These are phyloP conservation scores for Begonia fuchsioides DNA, from an alignment of 306 rosid species.

Conservation along the genomic window DNA sequence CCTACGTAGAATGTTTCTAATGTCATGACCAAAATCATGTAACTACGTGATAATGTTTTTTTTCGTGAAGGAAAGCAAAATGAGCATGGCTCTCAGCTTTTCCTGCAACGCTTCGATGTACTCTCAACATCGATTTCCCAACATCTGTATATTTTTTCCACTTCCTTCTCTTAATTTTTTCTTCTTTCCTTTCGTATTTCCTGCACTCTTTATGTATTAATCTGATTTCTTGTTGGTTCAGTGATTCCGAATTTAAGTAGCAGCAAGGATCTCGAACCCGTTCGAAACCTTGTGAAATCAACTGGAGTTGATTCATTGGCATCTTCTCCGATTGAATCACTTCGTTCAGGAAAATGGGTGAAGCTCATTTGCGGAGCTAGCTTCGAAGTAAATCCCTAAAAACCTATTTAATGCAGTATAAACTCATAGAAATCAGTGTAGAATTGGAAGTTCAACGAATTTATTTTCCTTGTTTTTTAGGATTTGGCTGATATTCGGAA, in stretches of 20 bases:
- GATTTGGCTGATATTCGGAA: constrained; percentile 88
- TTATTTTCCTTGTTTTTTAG: constrained; percentile 16
- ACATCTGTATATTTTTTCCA: not conserved
- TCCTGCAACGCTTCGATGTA: constrained; percentile 5
- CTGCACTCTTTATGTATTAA: not conserved
- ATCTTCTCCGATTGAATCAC: constrained; percentile 37
- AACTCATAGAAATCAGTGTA: too few relatives aligned
- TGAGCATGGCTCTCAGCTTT: constrained; percentile 2
- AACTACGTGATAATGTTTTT: too few relatives aligned
- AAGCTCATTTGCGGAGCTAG: constrained; percentile 71
- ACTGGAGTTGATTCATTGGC: constrained; percentile 22
- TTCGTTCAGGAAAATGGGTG: constrained; percentile 43
- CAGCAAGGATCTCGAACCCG: constrained; percentile 20
- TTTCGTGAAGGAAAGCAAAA: not conserved
- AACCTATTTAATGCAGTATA: not conserved
- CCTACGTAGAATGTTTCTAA: too few relatives aligned
- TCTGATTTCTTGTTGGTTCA: not conserved
- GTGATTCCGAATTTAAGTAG: not conserved
- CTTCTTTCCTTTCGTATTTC: not conserved
- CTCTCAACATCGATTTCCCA: constrained; percentile 2
- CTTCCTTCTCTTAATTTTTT: not conserved
- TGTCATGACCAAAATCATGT: too few relatives aligned
- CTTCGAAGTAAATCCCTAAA: constrained; percentile 40
- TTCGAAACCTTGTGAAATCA: constrained; percentile 21
- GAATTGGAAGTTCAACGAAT: too few relatives aligned